Evolutionary conservation across 352 stramenopile genomes (phyloP).

Genomic region (Plasmopara viticola): DNA sequence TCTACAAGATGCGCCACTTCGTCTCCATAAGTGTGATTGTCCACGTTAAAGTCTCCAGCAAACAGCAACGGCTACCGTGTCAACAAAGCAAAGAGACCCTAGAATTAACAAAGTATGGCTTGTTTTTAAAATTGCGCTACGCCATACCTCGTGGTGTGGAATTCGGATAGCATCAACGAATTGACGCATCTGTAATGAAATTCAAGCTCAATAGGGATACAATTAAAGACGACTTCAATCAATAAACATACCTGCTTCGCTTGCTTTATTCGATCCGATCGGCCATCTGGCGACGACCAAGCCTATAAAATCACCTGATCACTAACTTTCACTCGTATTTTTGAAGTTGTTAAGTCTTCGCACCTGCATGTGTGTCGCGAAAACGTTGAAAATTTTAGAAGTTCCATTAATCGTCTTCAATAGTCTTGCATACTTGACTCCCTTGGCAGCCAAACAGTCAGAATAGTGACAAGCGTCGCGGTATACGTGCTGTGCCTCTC

Average conservation of each 20-base stretch:
- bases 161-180: conserved; percentile 64
- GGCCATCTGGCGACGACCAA: conserved; percentile 65
- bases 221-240: neutral
- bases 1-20: conserved; percentile 63
- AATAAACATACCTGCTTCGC: conserved; percentile 43
- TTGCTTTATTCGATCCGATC: conserved; percentile 56
- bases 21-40: conserved; percentile 66
- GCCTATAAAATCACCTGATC: conserved; percentile 25
- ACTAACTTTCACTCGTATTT: neutral
- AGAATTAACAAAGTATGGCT: neutral
- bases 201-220: neutral
- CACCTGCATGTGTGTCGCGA: conserved; percentile 82
- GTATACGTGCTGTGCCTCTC: conserved; percentile 76
- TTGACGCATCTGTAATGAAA: conserved; percentile 33
- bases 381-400: conserved; percentile 80
- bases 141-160: conserved; percentile 52
- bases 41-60: conserved; percentile 80
- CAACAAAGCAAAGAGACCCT: neutral
- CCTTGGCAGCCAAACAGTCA: conserved; percentile 77
- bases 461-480: conserved; percentile 72
- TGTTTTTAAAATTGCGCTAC: neutral
- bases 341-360: neutral
- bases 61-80: conserved; percentile 61
- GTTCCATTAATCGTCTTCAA: conserved; percentile 45
- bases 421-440: conserved; percentile 74